Evolutionary conservation across 23 red algal species (phyloP), one percentile per base, ranked within the genome.

Genomic region (Cyanidiococcus yangmingshanensis): DNA sequence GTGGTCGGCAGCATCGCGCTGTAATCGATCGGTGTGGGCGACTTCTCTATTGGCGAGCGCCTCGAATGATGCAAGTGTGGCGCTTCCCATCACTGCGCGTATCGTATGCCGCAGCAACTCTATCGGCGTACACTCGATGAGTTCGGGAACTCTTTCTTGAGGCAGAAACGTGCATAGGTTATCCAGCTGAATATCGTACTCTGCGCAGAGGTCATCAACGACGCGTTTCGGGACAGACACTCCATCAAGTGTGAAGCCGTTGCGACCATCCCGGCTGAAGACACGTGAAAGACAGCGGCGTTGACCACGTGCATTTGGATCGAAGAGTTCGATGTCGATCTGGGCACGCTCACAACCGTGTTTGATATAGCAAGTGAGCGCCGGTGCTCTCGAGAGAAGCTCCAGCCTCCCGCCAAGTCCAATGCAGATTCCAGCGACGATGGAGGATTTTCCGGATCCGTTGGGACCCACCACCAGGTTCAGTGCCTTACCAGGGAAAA

Each of bases 111-210:
- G 17, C 0, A 98, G 68, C 57, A 98, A 58, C 75, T 92, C 94
- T 3, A 59, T 68, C 26, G 84, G 80, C 0, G 83, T 74, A 74
- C 76, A 58, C 58, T 89, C 84, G 58, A 84, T 75, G 77, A 98
- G 91, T 40, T 91, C 82, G 0, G 83, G 75, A 58, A 98, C 87
- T 59, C 90, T 82, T 51, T 98, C 94, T 77, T 98, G 94, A 0
- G 94, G 94, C 82, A 91, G 86, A 51, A 98, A 98, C 59, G 86
- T 77, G 77, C 94, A 91, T 7, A 98, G 37, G 26, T 98, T 98
- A 33, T 98, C 94, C 41, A 98, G 75, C 68, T 98, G 94, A 79
- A 98, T 98, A 58, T 98, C 86, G 54, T 85, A 89, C 25, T 58
- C 50, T 76, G 74, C 25, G 37, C 80, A 68, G 38, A 90, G 79